A percentile compares a stretch with the other conserved stretches of the same genome.
These are phyloP conservation scores for Nannizziopsis arthrosporioides DNA, from an alignment of 2,329 filamentous ascomycete genomes.

Conservation along the genomic window DNA sequence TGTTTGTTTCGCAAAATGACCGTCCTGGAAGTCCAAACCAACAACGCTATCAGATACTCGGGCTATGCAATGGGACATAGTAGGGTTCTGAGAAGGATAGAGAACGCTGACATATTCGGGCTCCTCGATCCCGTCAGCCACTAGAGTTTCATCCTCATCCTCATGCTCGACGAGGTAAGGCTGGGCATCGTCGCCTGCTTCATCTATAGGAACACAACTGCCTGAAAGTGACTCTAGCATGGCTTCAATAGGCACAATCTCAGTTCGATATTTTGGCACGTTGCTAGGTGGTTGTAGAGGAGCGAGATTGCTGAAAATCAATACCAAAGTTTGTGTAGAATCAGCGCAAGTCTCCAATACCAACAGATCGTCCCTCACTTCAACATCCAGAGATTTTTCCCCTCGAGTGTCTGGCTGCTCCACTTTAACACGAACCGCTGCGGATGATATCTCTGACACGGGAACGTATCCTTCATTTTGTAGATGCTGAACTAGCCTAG, in stretches of 20 bases:
- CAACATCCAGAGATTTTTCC: conserved; percentile 61
- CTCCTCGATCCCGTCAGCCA: conserved; percentile 30
- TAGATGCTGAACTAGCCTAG: conserved; percentile 40
- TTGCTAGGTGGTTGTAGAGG: conserved; percentile 75
- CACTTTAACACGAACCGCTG: conserved; percentile 55
- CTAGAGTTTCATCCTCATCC: conserved; percentile 30
- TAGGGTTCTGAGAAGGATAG: conserved; percentile 33
- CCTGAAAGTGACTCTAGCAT: conserved; percentile 74
- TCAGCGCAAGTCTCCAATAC: conserved; percentile 93
- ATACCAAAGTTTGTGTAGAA: conserved; percentile 84
- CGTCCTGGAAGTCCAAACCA: conserved; percentile 61
- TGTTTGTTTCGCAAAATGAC: conserved; percentile 59
- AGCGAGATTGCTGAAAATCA: conserved; percentile 63
- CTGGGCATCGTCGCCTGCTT: conserved; percentile 29
- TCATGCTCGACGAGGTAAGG: conserved; percentile 25
- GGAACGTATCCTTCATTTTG: conserved; percentile 65
- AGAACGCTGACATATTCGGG: conserved; percentile 46
- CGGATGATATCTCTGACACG: conserved; percentile 76
- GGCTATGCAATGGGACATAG: conserved; percentile 40
- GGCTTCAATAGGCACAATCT: conserved; percentile 74
- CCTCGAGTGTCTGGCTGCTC: conserved; percentile 44
- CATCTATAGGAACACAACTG: not conserved
- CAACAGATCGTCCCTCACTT: conserved; percentile 73
- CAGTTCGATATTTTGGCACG: conserved; percentile 73
- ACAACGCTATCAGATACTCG: conserved; percentile 46